These are phyloP conservation scores for Tillandsia fasciculata DNA, from an alignment of 176 grass and related monocot genomes.

Conservation along the genomic window DNA sequence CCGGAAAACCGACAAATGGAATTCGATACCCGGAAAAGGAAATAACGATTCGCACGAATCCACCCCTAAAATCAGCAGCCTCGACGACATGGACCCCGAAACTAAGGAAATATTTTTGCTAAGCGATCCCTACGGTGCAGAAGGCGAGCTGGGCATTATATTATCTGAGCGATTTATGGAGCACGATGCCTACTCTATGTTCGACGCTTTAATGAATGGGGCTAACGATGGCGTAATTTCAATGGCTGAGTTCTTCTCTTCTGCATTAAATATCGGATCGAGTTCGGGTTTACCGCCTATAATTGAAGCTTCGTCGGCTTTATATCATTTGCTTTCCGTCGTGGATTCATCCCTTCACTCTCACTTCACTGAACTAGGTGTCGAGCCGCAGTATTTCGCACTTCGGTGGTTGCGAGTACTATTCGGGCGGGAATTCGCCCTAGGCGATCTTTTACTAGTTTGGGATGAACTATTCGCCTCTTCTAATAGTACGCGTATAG, in stretches of 20 bases:
- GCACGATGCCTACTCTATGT: conserved; percentile 95
- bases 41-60: conserved; percentile 24
- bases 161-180: conserved; percentile 97
- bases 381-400: conserved; percentile 93
- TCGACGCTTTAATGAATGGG: conserved; percentile 85
- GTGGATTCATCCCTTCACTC: conserved; percentile 78
- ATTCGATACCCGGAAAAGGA: conserved; percentile 21
- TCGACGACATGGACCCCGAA: conserved; percentile 59
- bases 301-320: conserved; percentile 89
- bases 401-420: conserved; percentile 95
- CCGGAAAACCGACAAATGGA: conserved; percentile 25
- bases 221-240: conserved; percentile 39
- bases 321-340: conserved; percentile 76
- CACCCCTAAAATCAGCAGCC: conserved; percentile 33
- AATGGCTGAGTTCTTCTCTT: conserved; percentile 80
- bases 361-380: conserved; percentile 83
- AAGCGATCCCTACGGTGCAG: conserved; percentile 91
- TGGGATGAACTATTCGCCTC: conserved; percentile 82
- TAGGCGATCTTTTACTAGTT: conserved; percentile 58
- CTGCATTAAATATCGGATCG: conserved; percentile 34
- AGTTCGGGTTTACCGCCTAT: conserved; percentile 49
- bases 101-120: conserved; percentile 72
- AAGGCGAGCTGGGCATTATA: conserved; percentile 84
- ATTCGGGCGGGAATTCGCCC: conserved; percentile 82
- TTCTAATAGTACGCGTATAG: conserved; percentile 44